Conservation (phyloP, 805 yeast species). For the Candida dajiaensis region DNA sequence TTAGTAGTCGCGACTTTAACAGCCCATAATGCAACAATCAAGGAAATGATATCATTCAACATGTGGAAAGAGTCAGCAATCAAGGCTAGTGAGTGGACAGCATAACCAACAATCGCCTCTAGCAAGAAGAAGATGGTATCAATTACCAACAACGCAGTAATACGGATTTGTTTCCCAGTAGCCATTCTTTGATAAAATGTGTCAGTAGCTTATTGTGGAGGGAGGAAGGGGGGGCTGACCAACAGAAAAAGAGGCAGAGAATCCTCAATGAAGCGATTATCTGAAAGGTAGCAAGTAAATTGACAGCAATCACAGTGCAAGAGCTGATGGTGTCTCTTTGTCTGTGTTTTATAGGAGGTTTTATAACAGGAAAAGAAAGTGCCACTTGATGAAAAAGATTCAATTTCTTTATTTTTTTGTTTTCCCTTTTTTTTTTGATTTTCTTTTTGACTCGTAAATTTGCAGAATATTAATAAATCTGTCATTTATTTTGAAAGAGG, state of each 20-base stretch:
- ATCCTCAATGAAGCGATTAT: neutral
- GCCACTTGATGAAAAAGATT: no score
- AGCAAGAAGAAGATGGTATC: slow-evolving; percentile 81
- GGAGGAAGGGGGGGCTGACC: no score
- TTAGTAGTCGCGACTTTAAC: slow-evolving; percentile 80
- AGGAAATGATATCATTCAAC: slow-evolving; percentile 90
- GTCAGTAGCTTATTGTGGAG: neutral
- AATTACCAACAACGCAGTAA: slow-evolving; percentile 60
- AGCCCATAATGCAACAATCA: slow-evolving; percentile 93
- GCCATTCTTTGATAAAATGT: neutral
- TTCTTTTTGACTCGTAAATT: no score
- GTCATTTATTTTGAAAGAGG: no score
- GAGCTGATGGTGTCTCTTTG: no score
- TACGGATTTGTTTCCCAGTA: slow-evolving; percentile 56
- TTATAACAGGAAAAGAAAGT: no score
- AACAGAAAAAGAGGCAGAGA: neutral
- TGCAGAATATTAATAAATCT: no score
- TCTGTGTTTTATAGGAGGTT: no score
- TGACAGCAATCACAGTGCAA: no score
- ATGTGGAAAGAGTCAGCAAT: slow-evolving; percentile 97
- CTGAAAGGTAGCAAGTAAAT: no score
- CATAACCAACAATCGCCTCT: slow-evolving; percentile 81
- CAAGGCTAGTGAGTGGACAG: slow-evolving; percentile 89
- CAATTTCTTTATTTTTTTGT: no score
- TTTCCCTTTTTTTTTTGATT: no score